Conservation (phyloP, 495 filamentous ascomycete genomes). For the Penicillium bialowiezense region DNA sequence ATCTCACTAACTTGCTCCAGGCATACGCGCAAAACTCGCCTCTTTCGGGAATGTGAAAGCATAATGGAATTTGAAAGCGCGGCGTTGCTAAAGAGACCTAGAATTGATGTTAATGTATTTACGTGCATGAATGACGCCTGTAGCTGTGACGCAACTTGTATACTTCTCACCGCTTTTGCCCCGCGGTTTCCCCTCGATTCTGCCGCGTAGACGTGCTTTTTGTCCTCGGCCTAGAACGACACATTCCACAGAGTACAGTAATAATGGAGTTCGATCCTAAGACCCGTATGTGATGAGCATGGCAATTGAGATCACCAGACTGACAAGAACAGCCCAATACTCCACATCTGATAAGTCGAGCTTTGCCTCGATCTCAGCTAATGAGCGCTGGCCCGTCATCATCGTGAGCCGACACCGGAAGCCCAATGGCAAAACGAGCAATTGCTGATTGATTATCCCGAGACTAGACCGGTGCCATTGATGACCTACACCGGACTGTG, state of each 20-base stretch:
- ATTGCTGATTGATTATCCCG: conserved; percentile 14
- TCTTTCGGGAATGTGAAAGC: conserved; percentile 60
- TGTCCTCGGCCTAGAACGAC: neutral
- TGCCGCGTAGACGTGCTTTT: conserved; percentile 3
- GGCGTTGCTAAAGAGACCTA: conserved; percentile 20
- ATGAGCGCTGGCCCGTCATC: conserved; percentile 90
- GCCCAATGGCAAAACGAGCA: neutral
- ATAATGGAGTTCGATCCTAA: conserved; percentile 63
- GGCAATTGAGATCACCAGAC: neutral
- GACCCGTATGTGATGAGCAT: conserved; percentile 47
- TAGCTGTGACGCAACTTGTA: conserved; percentile 6
- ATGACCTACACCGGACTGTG: conserved; percentile 82
- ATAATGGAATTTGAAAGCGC: conserved; percentile 23
- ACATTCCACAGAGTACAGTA: neutral
- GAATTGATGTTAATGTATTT: conserved; percentile 10
- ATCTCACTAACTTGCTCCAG: conserved; percentile 42
- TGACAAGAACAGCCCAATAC: conserved; percentile 62
- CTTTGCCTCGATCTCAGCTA: conserved; percentile 79
- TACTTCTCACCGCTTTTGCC: conserved; percentile 5
- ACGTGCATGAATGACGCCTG: conserved; percentile 4
- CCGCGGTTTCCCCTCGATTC: conserved; percentile 8
- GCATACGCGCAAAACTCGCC: conserved; percentile 80
- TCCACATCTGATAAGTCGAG: conserved; percentile 77
- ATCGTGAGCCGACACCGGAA: conserved; percentile 52
- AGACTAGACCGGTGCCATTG: conserved; percentile 83